Percentiles rank a stretch among this genome's conserved stretches.
phyloP scores from a whole-genome alignment of 306 rosid species.

The Gleditsia sinensis region DNA sequence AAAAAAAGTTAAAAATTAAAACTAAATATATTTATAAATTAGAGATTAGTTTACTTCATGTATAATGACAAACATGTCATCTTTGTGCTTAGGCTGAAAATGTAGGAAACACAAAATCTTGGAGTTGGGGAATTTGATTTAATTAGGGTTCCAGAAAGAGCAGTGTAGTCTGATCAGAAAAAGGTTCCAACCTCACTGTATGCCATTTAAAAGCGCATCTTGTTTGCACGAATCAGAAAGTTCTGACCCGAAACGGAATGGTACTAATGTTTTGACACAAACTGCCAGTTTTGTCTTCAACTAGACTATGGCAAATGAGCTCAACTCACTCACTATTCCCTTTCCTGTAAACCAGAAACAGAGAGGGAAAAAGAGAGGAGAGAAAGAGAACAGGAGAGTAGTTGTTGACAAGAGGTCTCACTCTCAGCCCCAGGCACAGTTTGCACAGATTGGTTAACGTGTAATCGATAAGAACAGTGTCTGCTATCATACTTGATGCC shows the following conservation, averaged over 20 bases:
- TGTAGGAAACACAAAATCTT: too few species aligned
- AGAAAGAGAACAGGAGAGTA: constrained; percentile 21
- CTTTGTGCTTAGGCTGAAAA: too few species aligned
- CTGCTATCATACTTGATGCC: constrained; percentile 43
- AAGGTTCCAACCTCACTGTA: constrained; percentile 12
- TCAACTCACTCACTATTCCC: constrained; percentile 2
- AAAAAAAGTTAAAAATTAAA: too few species aligned
- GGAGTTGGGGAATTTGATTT: neutral
- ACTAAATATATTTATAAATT: too few species aligned
- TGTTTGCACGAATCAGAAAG: constrained; percentile 36
- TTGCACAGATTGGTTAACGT: constrained; percentile 55
- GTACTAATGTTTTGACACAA: constrained; percentile 48
- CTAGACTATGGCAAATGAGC: neutral
- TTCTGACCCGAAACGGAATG: constrained; percentile 62
- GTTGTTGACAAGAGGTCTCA: constrained; percentile 49
- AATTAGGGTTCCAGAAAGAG: neutral
- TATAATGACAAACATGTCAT: too few species aligned
- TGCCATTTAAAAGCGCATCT: constrained; percentile 37
- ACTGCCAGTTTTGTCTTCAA: constrained; percentile 30
- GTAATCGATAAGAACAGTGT: constrained; percentile 64
- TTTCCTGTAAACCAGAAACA: neutral
- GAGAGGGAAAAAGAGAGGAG: neutral
- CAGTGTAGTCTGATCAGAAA: constrained; percentile 3
- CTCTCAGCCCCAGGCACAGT: constrained; percentile 8
- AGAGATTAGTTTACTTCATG: too few species aligned